Conservation (phyloP, 352 stramenopile species). For the Thraustotheca clavata region DNA sequence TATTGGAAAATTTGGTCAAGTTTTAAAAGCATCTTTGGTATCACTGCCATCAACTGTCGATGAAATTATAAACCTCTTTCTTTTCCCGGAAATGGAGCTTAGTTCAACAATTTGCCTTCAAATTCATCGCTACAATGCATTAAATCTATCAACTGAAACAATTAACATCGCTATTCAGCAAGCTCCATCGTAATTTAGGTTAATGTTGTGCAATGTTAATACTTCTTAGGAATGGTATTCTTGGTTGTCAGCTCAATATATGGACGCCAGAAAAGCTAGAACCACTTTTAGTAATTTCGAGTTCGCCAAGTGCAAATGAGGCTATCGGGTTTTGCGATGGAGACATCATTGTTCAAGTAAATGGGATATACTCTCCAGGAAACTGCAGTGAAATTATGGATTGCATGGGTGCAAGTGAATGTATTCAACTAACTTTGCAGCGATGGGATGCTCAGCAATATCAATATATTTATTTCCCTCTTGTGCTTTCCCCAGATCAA, state of each 20-base stretch:
- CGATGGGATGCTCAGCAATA: slow-evolving; percentile 2
- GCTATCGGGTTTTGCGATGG: background rate
- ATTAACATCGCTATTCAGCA: background rate
- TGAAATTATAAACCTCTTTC: background rate
- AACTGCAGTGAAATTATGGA: background rate
- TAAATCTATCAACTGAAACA: background rate
- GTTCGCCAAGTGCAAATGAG: no score
- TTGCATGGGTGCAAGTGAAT: background rate
- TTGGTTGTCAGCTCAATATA: background rate
- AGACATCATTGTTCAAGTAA: background rate
- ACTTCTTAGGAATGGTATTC: background rate
- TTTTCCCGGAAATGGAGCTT: background rate
- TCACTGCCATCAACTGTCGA: background rate
- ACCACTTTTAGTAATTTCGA: background rate
- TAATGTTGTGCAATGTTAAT: background rate
- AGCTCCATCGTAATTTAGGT: background rate
- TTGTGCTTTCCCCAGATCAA: background rate
- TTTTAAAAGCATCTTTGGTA: background rate
- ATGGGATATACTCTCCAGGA: background rate
- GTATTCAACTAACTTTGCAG: slow-evolving; percentile 5
- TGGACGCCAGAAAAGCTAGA: background rate
- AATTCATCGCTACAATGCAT: background rate
- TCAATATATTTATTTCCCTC: slow-evolving; percentile 1
- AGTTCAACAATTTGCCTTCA: slow-evolving; percentile 10
- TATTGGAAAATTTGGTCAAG: slow-evolving; percentile 2